Percentiles rank a stretch among this genome's conserved stretches.
These are phyloP conservation scores for Botryotinia narcissicola DNA, from an alignment of 2,329 filamentous ascomycete genomes.

Conservation along the genomic window DNA sequence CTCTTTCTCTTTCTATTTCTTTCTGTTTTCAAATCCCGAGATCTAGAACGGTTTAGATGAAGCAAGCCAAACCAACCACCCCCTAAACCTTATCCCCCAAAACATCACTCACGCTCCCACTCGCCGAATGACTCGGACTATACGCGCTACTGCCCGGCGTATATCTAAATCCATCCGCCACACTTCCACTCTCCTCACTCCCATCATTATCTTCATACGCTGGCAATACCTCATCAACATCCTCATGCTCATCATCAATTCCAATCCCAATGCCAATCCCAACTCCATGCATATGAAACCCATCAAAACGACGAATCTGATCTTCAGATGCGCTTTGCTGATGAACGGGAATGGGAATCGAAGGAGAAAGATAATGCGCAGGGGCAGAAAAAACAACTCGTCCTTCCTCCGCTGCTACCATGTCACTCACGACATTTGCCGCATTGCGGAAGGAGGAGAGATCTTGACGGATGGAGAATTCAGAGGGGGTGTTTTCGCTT, in stretches of 20 bases:
- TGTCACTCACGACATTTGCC: constrained; percentile 29
- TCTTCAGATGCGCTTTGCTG: not conserved
- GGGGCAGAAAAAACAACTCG: not conserved
- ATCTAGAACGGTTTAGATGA: no score
- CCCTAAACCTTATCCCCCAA: not conserved
- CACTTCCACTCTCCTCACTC: constrained; percentile 28
- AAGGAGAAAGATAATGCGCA: not conserved
- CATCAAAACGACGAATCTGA: not conserved
- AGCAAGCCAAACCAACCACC: no score
- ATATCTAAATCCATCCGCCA: constrained; percentile 36
- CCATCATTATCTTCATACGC: constrained; percentile 20
- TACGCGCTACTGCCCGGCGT: constrained; percentile 32
- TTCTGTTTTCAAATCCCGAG: no score
- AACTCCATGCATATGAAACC: not conserved
- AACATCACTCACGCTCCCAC: constrained; percentile 33
- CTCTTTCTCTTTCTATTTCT: no score
- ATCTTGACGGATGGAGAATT: constrained; percentile 30
- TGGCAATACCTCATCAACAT: not conserved
- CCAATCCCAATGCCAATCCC: not conserved
- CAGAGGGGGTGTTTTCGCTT: not conserved
- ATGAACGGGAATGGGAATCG: not conserved
- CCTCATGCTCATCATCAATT: not conserved
- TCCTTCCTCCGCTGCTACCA: constrained; percentile 28
- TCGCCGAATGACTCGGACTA: constrained; percentile 25
- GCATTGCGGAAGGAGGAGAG: constrained; percentile 31